Evolutionary conservation across 768 basidiomycete genomes (phyloP).

Genomic region (Agaricus bisporus): DNA sequence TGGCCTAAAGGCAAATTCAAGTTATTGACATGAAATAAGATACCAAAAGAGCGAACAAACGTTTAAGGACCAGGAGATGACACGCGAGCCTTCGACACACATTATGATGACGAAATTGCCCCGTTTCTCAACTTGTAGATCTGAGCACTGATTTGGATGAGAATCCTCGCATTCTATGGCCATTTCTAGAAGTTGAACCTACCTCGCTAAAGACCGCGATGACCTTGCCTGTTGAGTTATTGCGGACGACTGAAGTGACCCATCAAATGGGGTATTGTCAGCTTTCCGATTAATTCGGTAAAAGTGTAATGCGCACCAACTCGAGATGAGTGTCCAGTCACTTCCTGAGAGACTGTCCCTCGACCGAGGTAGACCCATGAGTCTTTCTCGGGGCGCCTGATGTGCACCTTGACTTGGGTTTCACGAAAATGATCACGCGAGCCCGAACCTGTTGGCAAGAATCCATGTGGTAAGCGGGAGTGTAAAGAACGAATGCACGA

Average conservation of each 20-base stretch:
- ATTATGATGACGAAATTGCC: conserved; percentile 85
- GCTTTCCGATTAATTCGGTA: not conserved
- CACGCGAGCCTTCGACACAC: conserved; percentile 65
- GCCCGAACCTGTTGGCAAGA: conserved; percentile 12
- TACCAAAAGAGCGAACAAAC: conserved; percentile 32
- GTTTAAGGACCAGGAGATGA: conserved; percentile 83
- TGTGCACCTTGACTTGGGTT: conserved; percentile 80
- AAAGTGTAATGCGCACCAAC: conserved; percentile 50
- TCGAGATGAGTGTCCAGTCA: conserved; percentile 69
- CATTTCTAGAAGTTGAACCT: conserved; percentile 16
- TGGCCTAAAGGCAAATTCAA: conserved; percentile 40
- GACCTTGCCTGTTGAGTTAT: conserved; percentile 59
- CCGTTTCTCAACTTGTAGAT: conserved; percentile 80
- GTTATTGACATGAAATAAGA: not conserved
- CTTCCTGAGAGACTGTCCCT: conserved; percentile 70
- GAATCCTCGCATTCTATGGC: not conserved
- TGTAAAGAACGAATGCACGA: not conserved
- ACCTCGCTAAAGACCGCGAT: conserved; percentile 71
- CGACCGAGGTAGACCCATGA: conserved; percentile 80
- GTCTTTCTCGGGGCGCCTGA: conserved; percentile 72
- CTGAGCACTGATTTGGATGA: conserved; percentile 38
- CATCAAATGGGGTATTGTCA: not conserved
- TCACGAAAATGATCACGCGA: conserved; percentile 63
- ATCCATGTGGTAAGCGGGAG: not conserved
- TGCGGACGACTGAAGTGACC: conserved; percentile 48